These are phyloP conservation scores for Xerocomus potaroensis DNA, from an alignment of 768 basidiomycete species.

Conservation along the genomic window DNA sequence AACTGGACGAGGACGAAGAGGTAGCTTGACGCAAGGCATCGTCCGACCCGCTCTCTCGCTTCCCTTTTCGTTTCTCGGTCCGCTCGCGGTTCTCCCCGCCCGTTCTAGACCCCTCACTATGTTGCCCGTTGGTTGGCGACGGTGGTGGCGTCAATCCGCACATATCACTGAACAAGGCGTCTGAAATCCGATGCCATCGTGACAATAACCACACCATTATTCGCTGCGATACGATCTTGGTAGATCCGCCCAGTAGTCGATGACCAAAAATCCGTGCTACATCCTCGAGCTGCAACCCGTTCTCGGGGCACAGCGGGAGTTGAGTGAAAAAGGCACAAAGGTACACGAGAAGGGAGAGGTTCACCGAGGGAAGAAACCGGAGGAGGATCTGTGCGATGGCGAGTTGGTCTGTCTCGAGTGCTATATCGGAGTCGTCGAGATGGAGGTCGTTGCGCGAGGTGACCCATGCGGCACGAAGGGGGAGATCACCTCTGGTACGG, in stretches of 20 bases:
- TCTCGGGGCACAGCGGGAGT: constrained; percentile 46
- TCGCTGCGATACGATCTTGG: constrained; percentile 21
- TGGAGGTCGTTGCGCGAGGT: constrained; percentile 13
- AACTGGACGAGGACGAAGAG: constrained; percentile 13
- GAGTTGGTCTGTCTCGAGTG: constrained; percentile 34
- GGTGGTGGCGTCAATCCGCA: constrained; percentile 21
- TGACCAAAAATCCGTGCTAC: constrained; percentile 46
- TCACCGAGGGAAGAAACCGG: constrained; percentile 42
- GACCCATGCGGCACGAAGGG: constrained; percentile 10
- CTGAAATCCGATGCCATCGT: constrained; percentile 26
- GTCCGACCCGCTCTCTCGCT: neutral
- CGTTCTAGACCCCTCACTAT: neutral
- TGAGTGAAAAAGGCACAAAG: constrained; percentile 49
- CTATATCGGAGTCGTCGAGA: constrained; percentile 14
- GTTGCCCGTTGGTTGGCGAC: constrained; percentile 1
- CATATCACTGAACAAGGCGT: constrained; percentile 21
- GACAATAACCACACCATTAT: constrained; percentile 34
- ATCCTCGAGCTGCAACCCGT: constrained; percentile 42
- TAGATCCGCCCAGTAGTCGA: constrained; percentile 34
- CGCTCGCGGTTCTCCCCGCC: constrained; percentile 2
- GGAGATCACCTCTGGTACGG: constrained; percentile 25
- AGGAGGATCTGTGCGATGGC: constrained; percentile 44
- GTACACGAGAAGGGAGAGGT: constrained; percentile 41
- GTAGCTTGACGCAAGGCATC: neutral
- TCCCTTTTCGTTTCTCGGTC: constrained; percentile 15